Base-by-base conservation (phyloP, 345 rosid species). In the Adansonia digitata region DNA sequence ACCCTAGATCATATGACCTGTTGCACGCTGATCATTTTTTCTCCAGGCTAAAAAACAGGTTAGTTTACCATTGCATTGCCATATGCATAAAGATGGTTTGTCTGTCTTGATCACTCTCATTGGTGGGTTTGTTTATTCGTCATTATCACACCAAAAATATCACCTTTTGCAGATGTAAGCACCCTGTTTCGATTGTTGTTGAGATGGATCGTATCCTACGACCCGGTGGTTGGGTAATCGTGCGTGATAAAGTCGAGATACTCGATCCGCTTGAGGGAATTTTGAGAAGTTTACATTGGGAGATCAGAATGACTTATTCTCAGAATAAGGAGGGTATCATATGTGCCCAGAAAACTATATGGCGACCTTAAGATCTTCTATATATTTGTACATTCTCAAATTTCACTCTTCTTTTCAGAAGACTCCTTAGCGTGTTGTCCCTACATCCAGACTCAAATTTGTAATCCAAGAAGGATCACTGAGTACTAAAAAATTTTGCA, bases 1-100 rank as follows among this genome's bases (percentile, higher is more conserved):
- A 92, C 71, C 97, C 98, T n/a, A 89, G 97, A 83, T 90, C 97
- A 45, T 94, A 92, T 71, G 97, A 94, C 82, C 97, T 94, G 40
- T 85, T 94, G 62, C 97, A 94, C 24, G 97, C 94, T 2, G 97
- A 94, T 83, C 98, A 94, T 89, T 87, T 94, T 65, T 92, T 94
- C 81, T 94, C 98, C 1, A 85, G 98, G 81, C 94, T 92, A 46
- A 94, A 94, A 85, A 88, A 87, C 93, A 89, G 97, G 97, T 92
- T 60, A 26, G 73, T 69, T n/a, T 18, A 9, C 57, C 72, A 71
- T 29, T 59, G 40, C 55, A 35, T 5, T 34, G 40, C 14, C 18
- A 66, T 66, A 11, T 24, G 39, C 37, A 26, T 10, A 13, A 39
- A 7, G 20, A 66, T 26, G 70, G 20, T 67, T 46, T 4, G 56